phyloP scores from a whole-genome alignment of 1,139 yeast genomes.

The Kurtzmaniella quercitrusa region DNA sequence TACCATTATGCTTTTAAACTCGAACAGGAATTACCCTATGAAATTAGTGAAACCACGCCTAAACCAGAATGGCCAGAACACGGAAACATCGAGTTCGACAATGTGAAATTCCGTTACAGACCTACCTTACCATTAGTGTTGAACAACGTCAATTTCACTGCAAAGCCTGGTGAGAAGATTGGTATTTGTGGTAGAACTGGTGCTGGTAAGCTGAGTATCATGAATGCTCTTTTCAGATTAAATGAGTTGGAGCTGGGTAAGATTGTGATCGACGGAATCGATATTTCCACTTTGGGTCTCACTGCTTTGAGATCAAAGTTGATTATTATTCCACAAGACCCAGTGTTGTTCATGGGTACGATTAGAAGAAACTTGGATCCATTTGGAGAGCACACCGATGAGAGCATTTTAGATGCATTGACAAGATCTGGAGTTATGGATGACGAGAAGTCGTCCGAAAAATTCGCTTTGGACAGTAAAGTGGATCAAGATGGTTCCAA shows the following conservation, averaged over 20 bases:
- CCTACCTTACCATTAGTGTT: conserved; percentile 17
- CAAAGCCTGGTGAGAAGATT: conserved; percentile 15
- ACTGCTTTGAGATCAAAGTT: conserved; percentile 28
- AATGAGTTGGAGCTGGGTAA: conserved; percentile 14
- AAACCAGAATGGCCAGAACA: conserved; percentile 27
- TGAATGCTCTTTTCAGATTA: conserved; percentile 18
- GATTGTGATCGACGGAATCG: conserved; percentile 16
- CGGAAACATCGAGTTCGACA: conserved; percentile 14
- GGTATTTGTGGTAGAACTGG: conserved; percentile 23
- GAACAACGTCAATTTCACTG: conserved; percentile 12
- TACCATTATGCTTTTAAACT: conserved; percentile 34
- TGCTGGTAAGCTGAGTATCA: conserved; percentile 21
- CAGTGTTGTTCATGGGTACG: conserved; percentile 38
- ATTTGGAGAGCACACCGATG: conserved; percentile 33
- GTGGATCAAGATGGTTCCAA: conserved; percentile 39
- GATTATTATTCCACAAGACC: conserved; percentile 45
- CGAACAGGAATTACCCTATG: conserved; percentile 40
- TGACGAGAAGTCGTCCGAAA: conserved; percentile 19
- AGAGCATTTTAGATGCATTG: conserved; percentile 40
- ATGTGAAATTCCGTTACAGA: conserved; percentile 16
- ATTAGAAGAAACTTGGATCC: conserved; percentile 42
- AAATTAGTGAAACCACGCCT: conserved; percentile 47
- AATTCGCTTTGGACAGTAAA: conserved; percentile 29
- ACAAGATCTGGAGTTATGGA: conserved; percentile 42
- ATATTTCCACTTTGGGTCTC: conserved; percentile 25